Conservation (phyloP, 2,329 filamentous ascomycete species). For the Microcyclosporella mali region DNA sequence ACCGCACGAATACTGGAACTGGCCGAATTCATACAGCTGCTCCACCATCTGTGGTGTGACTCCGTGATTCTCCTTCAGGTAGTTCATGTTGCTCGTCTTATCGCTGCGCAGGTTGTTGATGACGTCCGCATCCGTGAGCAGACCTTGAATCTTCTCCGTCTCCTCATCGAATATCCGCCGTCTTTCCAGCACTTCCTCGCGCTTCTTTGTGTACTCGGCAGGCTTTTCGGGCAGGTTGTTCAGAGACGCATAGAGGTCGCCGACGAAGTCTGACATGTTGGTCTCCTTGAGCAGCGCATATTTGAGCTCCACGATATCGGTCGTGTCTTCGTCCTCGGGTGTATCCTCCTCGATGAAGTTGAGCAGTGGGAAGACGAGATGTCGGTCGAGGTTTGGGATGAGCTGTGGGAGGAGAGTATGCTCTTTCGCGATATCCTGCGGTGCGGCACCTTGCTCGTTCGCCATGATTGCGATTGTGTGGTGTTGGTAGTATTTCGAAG, state of each 20-base stretch:
- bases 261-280: slow-evolving; percentile 98
- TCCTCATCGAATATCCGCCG: slow-evolving; percentile 80
- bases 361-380: slow-evolving; percentile 92
- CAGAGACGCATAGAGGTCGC: slow-evolving; percentile 83
- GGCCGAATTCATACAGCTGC: slow-evolving; percentile 88
- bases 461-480: slow-evolving; percentile 5
- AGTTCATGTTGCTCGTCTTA: slow-evolving; percentile 98
- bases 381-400: slow-evolving; percentile 86
- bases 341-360: slow-evolving; percentile 80
- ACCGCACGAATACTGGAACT: slow-evolving; percentile 96
- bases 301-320: slow-evolving; percentile 76
- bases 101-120: slow-evolving; percentile 86
- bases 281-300: slow-evolving; percentile 93
- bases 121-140: slow-evolving; percentile 83
- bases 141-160: slow-evolving; percentile 78
- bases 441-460: slow-evolving; percentile 29
- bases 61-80: slow-evolving; percentile 90
- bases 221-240: slow-evolving; percentile 72
- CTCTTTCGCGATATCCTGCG: slow-evolving; percentile 50
- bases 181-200: slow-evolving; percentile 78
- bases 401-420: slow-evolving; percentile 82
- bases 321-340: slow-evolving; percentile 68
- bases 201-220: slow-evolving; percentile 79
- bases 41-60: slow-evolving; percentile 95
- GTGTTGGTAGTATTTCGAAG: background rate